Base-by-base conservation (phyloP, 176 grass and related monocot species). In the Triticum urartu region DNA sequence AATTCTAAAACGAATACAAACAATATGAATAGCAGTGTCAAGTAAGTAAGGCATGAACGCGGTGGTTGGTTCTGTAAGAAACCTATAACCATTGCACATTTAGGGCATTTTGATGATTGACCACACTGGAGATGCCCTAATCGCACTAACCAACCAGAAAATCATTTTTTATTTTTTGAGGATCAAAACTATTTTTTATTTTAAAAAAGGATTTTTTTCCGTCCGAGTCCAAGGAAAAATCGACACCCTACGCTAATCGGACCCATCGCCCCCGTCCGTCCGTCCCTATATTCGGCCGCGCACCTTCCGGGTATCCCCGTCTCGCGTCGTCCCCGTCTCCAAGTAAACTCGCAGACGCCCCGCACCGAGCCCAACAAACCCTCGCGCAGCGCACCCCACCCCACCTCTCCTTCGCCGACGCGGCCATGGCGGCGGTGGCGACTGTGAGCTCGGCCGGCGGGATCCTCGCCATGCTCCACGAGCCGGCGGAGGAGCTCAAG, bases 371-470 rank as follows among this genome's bases (percentile, higher is more conserved):
- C 47, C 62, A 78, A 40, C 34, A 48, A 80, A 85, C 86, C 86
- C 86, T 91, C 64, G 81, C 75, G 32, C 66, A 3, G 7, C 14
- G 26, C 64, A 34, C 26, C 26, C 26, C 26, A 11, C 22, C 13
- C 63, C 35, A 64, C 40, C 22, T 65, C 24, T 78, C 64, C 79
- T 77, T 42, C 22, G 68, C 39, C 25, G 82, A 40, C 81, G 73
- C 61, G 48, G 78, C 79, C 80, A 84, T 89, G 89, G 88, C 75
- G 64, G 90, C 86, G 80, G 88, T 89, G 84, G 92, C 92, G 17
- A 90, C 90, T 5, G 94, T 99, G 63, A 99, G 90, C 87, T 99
- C 97, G 1, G 97, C 97, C 10, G 94, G 97, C 56, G 97, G 97
- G 62, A 87, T 99, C 59, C 87, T 99, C 3, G 97, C 97, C 54